Base-by-base conservation (phyloP, 1,284 basidiomycete genomes). In the Blastosporella zonata region DNA sequence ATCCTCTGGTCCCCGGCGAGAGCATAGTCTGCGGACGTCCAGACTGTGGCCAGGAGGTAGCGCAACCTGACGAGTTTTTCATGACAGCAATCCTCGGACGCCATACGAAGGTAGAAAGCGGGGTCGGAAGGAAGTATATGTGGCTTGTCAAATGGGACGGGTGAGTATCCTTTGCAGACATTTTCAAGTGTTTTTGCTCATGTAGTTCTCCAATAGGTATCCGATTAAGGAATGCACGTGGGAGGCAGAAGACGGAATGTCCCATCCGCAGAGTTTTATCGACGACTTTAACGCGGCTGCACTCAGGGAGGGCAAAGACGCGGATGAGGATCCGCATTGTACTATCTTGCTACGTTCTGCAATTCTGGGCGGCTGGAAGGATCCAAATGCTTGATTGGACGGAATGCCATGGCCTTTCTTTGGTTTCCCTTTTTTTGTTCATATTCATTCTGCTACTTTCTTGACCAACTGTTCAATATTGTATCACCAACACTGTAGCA, bases 91-190 rank as follows among this genome's bases (percentile, higher is more conserved):
- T 70, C 17, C 48, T 68, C 23, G 68, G 68, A 2, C 59, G 64
- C 18, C 59, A 55, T 25, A 61, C 60, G 9, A 64, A 55, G 25
- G 47, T 56, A 29, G 50, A 49, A 21, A 43, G 55, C 18, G 56
- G 55, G 10, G 23, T 22, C 2, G 58, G 51, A 12, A 44, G 49
- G 34, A 53, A 46, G 28, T 60, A 59, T 34, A 31, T 58, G 6
- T 68, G 66, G 64, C 60, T 71, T 7, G 62, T 70, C n/a, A 68
- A 66, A 58, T 72, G 69, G 70, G 62, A 64, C 25, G 65, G 66
- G 69, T 69, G 43, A 45, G 65, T 56, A 9, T 43, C 12, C 18
- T 43, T 31, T 17, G 41, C 3, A 23, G 13, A 34, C 7, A 9
- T 7, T 36, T 17, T 50, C 25, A 34, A 43, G 45, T 5, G 31